A percentile compares a stretch with the other conserved stretches of the same genome.
phyloP scores from a whole-genome alignment of 257 asterid genomes.

The Linaria vulgaris region DNA sequence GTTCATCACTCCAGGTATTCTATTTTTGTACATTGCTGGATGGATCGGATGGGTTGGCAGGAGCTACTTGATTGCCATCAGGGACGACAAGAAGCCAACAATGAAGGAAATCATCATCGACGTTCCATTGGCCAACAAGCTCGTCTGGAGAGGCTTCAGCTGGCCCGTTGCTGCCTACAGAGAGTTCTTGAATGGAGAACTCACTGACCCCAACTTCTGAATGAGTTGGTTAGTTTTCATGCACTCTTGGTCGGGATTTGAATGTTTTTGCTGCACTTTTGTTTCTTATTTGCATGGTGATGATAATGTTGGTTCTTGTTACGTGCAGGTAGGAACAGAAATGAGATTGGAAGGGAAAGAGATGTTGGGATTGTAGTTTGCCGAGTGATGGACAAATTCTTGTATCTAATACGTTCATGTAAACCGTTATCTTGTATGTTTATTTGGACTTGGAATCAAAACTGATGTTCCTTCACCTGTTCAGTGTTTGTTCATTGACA shows the following conservation, averaged over 20 bases:
- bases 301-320: not conserved
- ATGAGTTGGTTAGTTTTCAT: not conserved
- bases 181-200: constrained; percentile 85
- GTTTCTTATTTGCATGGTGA: not conserved
- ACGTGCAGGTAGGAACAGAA: constrained; percentile 13
- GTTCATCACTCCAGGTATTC: constrained; percentile 88
- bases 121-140: constrained; percentile 79
- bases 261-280: not conserved
- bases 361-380: constrained; percentile 22
- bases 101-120: constrained; percentile 93
- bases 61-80: constrained; percentile 89
- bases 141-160: constrained; percentile 86
- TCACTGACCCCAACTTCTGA: constrained; percentile 79
- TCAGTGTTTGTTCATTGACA: not conserved
- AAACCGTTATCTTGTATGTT: constrained; percentile 27
- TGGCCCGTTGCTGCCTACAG: constrained; percentile 99
- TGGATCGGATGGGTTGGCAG: constrained; percentile 99
- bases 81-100: constrained; percentile 89
- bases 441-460: constrained; percentile 20
- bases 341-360: constrained; percentile 6
- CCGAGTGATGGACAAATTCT: constrained; percentile 28
- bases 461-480: constrained; percentile 1
- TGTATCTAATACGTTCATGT: constrained; percentile 38
- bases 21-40: constrained; percentile 90
- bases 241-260: too few species aligned